A percentile compares a stretch with the other conserved stretches of the same genome.
Conservation (phyloP, 2,329 filamentous ascomycete species). For the Neonectria faginata region DNA sequence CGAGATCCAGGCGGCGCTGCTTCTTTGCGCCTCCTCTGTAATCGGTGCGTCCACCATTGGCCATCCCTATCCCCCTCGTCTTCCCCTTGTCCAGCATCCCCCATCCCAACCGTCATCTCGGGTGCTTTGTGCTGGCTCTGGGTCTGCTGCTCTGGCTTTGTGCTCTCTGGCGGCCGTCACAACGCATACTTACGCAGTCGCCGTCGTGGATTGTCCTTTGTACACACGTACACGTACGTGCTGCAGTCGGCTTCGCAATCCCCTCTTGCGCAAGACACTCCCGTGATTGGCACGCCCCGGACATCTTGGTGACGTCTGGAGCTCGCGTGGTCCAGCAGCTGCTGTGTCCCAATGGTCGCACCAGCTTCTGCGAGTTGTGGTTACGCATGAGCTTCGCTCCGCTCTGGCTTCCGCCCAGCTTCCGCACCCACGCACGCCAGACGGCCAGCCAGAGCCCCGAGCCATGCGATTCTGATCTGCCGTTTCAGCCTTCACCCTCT, state of each 20-base stretch:
- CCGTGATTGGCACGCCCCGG: conserved; percentile 33
- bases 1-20: conserved; percentile 26
- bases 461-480: conserved; percentile 29
- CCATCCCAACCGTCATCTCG: conserved; percentile 5
- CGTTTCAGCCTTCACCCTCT: conserved; percentile 28
- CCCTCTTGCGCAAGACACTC: conserved; percentile 18
- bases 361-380: conserved; percentile 38
- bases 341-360: conserved; percentile 36
- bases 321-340: conserved; percentile 34
- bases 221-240: conserved; percentile 2
- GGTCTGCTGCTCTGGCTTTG: background rate
- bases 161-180: conserved; percentile 6
- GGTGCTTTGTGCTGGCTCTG: conserved; percentile 12
- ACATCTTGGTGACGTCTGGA: conserved; percentile 35
- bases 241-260: conserved; percentile 12
- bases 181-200: conserved; percentile 10
- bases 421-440: conserved; percentile 29
- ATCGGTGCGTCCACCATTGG: conserved; percentile 39
- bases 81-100: conserved; percentile 21
- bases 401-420: conserved; percentile 36
- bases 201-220: background rate
- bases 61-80: conserved; percentile 30
- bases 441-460: conserved; percentile 21
- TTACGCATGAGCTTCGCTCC: conserved; percentile 44
- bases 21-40: conserved; percentile 28